Base-by-base conservation (phyloP, 805 yeast genomes). In the Candida xyloterini region DNA sequence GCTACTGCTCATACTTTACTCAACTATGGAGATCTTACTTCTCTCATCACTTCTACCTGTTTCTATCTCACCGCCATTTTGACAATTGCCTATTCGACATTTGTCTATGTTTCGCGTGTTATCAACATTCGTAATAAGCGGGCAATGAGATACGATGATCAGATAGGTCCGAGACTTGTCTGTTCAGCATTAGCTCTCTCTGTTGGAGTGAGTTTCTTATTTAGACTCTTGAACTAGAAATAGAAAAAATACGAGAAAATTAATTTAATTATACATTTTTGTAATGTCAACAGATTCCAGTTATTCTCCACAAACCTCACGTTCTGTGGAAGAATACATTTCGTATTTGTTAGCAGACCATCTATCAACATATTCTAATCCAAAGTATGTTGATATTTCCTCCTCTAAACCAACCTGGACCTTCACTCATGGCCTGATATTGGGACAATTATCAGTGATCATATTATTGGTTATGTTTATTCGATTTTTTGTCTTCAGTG, bases 1-100 rank as follows among this genome's bases (percentile, higher is more conserved):
- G 95, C 91, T 33, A 84, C 95, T 28, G 95, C 96, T 1, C 84
- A 89, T 7, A 76, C 95, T 0, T 71, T 93, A 51, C 69, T 91
- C 52, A 84, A 86, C 48, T 93, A 84, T 63, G 98, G 99, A 49
- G 80, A 81, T 47, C 67, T 69, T 13, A 70, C 84, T 7, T 79
- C 95, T 0, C 72, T 89, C 53, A 72, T 86, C 30, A 93, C 96
- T 0, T 81, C 96, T 1, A 71, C 88, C 38, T 95, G 95, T 11
- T 93, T 93, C 65, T 89, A 85, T 65, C 38, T 86, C 9, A 78
- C 95, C 14, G 87, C 98, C 0, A 68, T 87, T 22, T 67, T 78
- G 43, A 83, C 95, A 8, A 74, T 90, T 33, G 28, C 68, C 10
- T 91, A 91, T 59, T 76, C 96, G 10, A 73, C 84, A 11, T 75